Percentiles rank a stretch among this genome's conserved stretches.
phyloP scores from a whole-genome alignment of 192 early-diverging fungal species.

The Radiomyces spectabilis region DNA sequence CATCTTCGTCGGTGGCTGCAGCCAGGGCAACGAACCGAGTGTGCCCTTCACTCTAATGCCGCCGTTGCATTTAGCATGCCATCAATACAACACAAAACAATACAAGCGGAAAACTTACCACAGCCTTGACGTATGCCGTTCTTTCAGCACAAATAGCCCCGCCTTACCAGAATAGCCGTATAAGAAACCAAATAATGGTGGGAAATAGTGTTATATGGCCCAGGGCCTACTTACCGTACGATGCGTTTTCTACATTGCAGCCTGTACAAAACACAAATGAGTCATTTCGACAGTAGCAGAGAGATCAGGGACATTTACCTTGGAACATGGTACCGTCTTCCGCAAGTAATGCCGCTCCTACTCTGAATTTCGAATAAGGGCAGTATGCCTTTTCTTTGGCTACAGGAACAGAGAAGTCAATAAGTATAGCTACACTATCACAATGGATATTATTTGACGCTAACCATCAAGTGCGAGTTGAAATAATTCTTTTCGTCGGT shows the following conservation, averaged over 20 bases:
- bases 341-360: conserved; percentile 77
- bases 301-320: conserved; percentile 23
- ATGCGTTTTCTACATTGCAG: conserved; percentile 88
- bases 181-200: not conserved
- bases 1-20: conserved; percentile 61
- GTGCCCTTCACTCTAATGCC: conserved; percentile 78
- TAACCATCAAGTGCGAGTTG: not conserved
- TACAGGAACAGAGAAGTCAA: not conserved
- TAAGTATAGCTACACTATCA: too few relatives aligned
- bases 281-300: not conserved
- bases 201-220: not conserved
- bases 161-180: conserved; percentile 19
- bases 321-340: conserved; percentile 52
- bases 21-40: conserved; percentile 66
- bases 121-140: conserved; percentile 82
- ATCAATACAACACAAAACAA: conserved; percentile 1
- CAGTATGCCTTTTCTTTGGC: conserved; percentile 75
- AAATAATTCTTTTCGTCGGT: not conserved
- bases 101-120: conserved; percentile 43
- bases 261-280: conserved; percentile 22
- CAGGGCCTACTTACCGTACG: conserved; percentile 51
- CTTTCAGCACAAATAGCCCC: conserved; percentile 89
- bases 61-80: too few relatives aligned
- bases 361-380: conserved; percentile 89
- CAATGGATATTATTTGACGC: not conserved